phyloP scores from a whole-genome alignment of 495 filamentous ascomycete genomes.

The Aspergillus heteromorphus region DNA sequence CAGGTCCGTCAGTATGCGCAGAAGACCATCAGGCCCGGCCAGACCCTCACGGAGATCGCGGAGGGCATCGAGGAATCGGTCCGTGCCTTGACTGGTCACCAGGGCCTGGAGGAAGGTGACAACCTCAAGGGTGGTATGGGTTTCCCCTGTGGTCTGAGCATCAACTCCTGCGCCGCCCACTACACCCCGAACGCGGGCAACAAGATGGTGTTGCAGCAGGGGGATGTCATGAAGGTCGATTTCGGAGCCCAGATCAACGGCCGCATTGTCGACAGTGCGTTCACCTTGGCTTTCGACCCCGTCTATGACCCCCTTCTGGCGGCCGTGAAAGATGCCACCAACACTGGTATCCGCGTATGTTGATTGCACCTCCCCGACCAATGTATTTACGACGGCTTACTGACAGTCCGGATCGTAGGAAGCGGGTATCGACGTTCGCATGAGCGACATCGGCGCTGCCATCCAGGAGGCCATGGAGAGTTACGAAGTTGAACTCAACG shows the following conservation, averaged over 20 bases:
- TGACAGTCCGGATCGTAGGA: slow-evolving; percentile 33
- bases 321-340: slow-evolving; percentile 81
- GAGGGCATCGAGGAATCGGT: slow-evolving; percentile 83
- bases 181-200: slow-evolving; percentile 90
- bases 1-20: slow-evolving; percentile 82
- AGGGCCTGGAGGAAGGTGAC: slow-evolving; percentile 74
- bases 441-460: slow-evolving; percentile 67
- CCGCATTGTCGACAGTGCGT: slow-evolving; percentile 87
- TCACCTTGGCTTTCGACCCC: slow-evolving; percentile 83
- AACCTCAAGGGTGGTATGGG: slow-evolving; percentile 76
- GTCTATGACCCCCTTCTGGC: slow-evolving; percentile 77
- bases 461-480: slow-evolving; percentile 90
- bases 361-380: background rate
- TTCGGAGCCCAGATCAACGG: slow-evolving; percentile 90
- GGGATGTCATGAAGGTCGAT: slow-evolving; percentile 91
- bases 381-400: background rate
- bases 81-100: slow-evolving; percentile 70
- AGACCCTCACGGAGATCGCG: slow-evolving; percentile 74
- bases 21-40: slow-evolving; percentile 74
- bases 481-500: slow-evolving; percentile 76
- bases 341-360: slow-evolving; percentile 66
- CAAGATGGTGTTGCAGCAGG: slow-evolving; percentile 72
- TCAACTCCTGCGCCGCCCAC: slow-evolving; percentile 87
- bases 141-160: slow-evolving; percentile 79
- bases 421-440: slow-evolving; percentile 76